Conservation (phyloP, 75 land plant genomes). For the Sequoiadendron giganteum region DNA sequence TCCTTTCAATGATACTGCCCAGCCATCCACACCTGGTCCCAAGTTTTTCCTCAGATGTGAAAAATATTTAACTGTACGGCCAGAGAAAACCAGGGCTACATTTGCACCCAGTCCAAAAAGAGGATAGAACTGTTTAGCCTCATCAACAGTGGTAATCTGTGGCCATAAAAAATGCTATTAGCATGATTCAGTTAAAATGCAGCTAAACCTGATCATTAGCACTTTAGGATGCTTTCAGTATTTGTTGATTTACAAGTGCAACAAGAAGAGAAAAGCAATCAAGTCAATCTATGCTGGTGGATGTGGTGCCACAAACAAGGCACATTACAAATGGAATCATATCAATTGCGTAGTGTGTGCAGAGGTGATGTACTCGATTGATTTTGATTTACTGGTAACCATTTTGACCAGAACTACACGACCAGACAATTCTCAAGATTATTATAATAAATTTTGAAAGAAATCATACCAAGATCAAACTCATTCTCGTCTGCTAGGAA, state of each 20-base stretch:
- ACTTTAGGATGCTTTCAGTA: not conserved
- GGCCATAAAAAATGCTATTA: not conserved
- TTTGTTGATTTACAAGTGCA: not conserved
- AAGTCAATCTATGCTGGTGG: not conserved
- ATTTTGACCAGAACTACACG: not conserved
- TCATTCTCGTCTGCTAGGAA: not conserved
- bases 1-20: constrained; percentile 48
- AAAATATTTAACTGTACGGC: constrained; percentile 55
- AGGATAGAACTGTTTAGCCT: constrained; percentile 59
- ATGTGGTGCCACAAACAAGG: not conserved
- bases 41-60: constrained; percentile 32
- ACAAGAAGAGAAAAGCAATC: not conserved
- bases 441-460: not conserved
- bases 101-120: constrained; percentile 56
- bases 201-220: not conserved
- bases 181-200: not conserved
- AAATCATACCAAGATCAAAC: not conserved
- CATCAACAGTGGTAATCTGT: constrained; percentile 53
- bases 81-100: constrained; percentile 48
- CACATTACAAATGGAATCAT: not conserved
- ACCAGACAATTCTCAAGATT: constrained; percentile 25
- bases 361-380: not conserved
- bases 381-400: not conserved
- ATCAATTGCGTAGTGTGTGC: not conserved
- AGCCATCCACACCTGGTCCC: constrained; percentile 47